These are phyloP conservation scores for Lepidium didymum DNA, from an alignment of 345 rosid species.

Conservation along the genomic window DNA sequence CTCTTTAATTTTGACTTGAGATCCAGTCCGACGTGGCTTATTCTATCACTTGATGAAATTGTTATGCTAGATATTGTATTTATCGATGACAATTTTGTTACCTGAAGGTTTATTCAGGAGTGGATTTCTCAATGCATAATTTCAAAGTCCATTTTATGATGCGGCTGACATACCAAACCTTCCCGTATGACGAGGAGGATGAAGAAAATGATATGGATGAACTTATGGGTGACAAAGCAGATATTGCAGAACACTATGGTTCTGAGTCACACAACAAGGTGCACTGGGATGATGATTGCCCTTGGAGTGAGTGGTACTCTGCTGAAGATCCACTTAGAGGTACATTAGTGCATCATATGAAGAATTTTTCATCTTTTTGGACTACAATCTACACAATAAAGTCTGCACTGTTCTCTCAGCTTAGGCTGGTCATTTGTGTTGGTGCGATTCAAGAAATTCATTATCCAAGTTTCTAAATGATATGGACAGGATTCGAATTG, in stretches of 20 bases:
- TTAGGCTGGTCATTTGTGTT: slow-evolving; percentile 9
- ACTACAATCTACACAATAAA: neutral
- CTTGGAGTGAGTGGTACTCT: slow-evolving; percentile 99
- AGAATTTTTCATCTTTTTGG: neutral
- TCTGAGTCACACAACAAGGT: slow-evolving; percentile 43
- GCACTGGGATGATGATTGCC: slow-evolving; percentile 97
- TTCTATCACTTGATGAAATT: neutral
- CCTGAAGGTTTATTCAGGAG: slow-evolving; percentile 71
- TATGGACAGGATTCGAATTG: slow-evolving; percentile 63
- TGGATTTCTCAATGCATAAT: slow-evolving; percentile 62
- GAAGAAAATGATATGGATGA: slow-evolving; percentile 42
- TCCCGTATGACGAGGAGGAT: slow-evolving; percentile 64
- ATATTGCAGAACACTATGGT: slow-evolving; percentile 35
- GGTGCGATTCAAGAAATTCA: slow-evolving; percentile 6
- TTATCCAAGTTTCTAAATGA: slow-evolving; percentile 7
- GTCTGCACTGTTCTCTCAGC: neutral
- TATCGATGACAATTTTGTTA: neutral
- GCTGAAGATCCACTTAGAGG: slow-evolving; percentile 92
- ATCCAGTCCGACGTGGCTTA: neutral
- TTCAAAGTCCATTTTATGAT: slow-evolving; percentile 68
- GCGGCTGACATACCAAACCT: slow-evolving; percentile 83
- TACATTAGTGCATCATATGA: slow-evolving; percentile 16
- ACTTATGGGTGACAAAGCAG: slow-evolving; percentile 43
- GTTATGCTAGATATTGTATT: slow-evolving; percentile 8
- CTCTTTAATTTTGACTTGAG: neutral